Base-by-base conservation (phyloP, 2,329 filamentous ascomycete species). In the Leptoxyphium fumago region DNA sequence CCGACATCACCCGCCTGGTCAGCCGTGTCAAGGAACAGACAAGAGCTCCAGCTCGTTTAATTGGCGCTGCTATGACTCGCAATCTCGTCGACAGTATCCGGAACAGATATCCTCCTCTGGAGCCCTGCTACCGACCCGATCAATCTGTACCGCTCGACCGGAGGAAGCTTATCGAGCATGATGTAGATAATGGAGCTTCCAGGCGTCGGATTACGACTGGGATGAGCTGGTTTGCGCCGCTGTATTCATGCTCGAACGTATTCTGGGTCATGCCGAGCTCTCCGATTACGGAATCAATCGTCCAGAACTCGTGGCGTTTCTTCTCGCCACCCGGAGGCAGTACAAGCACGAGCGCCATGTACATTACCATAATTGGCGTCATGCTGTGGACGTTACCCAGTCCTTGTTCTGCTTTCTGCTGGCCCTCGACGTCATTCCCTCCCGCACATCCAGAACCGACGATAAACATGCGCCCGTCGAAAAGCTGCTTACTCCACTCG, bases 361-460 rank as follows among this genome's bases (percentile, higher is more conserved):
- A 14, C 54, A 56, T 38, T 98, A 96, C 59, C 91, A 98, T 69
- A 98, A 98, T 64, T 98, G 96, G 62, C 83, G 89, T 44, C 91
- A 98, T 64, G 91, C 94, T 17, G 82, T 95, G 48, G 91, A 98
- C 63, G 91, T 98, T 26, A 72, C 96, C 43, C 89, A 96, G 62
- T 93, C 89, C 1, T 78, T 87, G 2, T 96, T 95, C 61, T 80
- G 82, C 65, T 94, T 95, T 59, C 75, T 96, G 5, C 71, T 94
- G 38, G 77, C 75, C 48, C 80, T 94, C 42, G 84, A 85, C 45
- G 41, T 61, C 17, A 55, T 77, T 78, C 29, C 68, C 93, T 41
- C 82, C 82, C 11, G 73, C 75, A 5, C 91, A 83, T 62, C 74
- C 38, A 48, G 57, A 28, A 59, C 61, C 2, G 50, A 58, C 13